Conservation (phyloP, 495 filamentous ascomycete species). For the Penicillium manginii region DNA sequence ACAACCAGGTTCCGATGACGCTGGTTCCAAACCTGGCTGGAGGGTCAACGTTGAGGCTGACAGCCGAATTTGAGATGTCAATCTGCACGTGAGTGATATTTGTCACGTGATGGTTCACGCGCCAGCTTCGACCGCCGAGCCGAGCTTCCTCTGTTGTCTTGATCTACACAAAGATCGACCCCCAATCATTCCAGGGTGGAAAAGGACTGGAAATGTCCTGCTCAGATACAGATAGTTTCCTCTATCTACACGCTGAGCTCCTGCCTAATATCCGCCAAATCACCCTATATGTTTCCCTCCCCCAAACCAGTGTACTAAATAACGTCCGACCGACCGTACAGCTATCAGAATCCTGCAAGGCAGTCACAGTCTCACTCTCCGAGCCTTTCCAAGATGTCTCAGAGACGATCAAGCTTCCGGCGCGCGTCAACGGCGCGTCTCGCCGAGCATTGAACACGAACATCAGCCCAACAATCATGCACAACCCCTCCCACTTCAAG, state of each 20-base stretch:
- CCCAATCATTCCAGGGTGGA: not conserved
- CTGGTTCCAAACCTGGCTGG: not conserved
- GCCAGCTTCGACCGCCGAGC: not conserved
- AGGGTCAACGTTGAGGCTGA: not conserved
- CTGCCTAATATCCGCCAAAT: slow-evolving; percentile 85
- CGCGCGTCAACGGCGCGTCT: slow-evolving; percentile 49
- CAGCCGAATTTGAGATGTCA: not conserved
- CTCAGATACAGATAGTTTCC: slow-evolving; percentile 12
- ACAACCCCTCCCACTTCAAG: not conserved
- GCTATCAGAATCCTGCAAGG: slow-evolving; percentile 45
- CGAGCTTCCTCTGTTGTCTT: not conserved
- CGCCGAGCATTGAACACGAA: slow-evolving; percentile 22
- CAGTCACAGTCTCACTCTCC: slow-evolving; percentile 45
- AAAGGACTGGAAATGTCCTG: not conserved
- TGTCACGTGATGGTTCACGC: not conserved
- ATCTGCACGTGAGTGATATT: not conserved
- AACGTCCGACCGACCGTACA: slow-evolving; percentile 33
- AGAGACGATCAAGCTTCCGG: slow-evolving; percentile 68
- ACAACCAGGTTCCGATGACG: not conserved
- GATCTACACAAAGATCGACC: not conserved
- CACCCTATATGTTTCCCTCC: slow-evolving; percentile 70
- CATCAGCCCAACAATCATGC: not conserved
- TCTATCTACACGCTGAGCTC: slow-evolving; percentile 81
- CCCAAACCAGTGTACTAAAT: slow-evolving; percentile 45
- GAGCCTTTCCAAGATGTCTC: slow-evolving; percentile 47